These are phyloP conservation scores for Phialophora tarda DNA, from an alignment of 2,329 filamentous ascomycete species.

Conservation along the genomic window DNA sequence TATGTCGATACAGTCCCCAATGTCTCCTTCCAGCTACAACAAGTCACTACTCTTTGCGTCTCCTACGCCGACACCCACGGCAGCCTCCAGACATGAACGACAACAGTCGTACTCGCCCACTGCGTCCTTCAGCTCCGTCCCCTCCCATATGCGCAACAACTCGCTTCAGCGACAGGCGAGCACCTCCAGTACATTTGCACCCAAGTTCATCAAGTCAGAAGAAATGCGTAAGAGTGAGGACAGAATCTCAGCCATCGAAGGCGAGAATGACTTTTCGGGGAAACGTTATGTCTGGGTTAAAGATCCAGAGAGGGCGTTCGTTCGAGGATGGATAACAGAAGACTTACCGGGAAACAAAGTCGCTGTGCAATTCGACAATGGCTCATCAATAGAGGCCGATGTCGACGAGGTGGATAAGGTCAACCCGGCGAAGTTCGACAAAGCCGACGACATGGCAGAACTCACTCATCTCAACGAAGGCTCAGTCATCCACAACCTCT, in stretches of 20 bases:
- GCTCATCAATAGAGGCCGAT: constrained; percentile 84
- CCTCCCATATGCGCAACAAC: constrained; percentile 51
- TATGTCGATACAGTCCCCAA: constrained; percentile 37
- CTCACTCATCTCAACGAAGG: constrained; percentile 97
- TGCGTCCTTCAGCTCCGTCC: constrained; percentile 51
- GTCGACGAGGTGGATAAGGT: constrained; percentile 94
- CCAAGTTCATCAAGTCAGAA: constrained; percentile 91
- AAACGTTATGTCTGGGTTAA: constrained; percentile 98
- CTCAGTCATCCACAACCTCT: constrained; percentile 95
- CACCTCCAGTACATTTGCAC: constrained; percentile 81
- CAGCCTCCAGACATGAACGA: constrained; percentile 65
- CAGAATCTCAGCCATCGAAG: constrained; percentile 76
- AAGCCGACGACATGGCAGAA: constrained; percentile 98
- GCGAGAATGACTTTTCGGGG: constrained; percentile 97
- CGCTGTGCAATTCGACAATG: constrained; percentile 91
- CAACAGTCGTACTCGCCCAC: constrained; percentile 71
- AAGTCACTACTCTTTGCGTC: constrained; percentile 76
- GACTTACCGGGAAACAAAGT: constrained; percentile 73
- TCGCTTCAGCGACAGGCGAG: constrained; percentile 70
- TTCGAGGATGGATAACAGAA: constrained; percentile 89
- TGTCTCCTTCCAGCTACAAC: constrained; percentile 57
- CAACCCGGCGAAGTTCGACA: constrained; percentile 99
- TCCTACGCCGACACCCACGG: constrained; percentile 52
- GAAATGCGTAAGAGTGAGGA: constrained; percentile 67
- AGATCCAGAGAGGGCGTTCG: constrained; percentile 83